A percentile compares a stretch with the other conserved stretches of the same genome.
Conservation (phyloP, 2,329 filamentous ascomycete species). For the Ceratocystis ficicola region DNA sequence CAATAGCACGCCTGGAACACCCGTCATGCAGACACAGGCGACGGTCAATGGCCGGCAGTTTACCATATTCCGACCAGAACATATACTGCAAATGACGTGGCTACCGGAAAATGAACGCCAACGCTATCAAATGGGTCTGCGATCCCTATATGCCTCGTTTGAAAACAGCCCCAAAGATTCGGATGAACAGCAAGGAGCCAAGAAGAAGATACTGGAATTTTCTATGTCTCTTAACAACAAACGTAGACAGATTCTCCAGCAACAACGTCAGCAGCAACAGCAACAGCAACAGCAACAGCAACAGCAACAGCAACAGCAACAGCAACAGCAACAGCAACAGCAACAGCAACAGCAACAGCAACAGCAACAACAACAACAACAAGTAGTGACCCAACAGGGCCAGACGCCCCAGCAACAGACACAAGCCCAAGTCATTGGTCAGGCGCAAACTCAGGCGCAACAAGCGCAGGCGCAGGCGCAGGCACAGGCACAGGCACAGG, state of each 20-base stretch:
- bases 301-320: constrained; percentile 32
- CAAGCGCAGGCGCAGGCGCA: constrained; percentile 27
- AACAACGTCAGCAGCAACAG: constrained; percentile 31
- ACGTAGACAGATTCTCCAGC: constrained; percentile 23
- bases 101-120: constrained; percentile 43
- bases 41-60: constrained; percentile 25
- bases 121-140: constrained; percentile 48
- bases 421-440: constrained; percentile 23
- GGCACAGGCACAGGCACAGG: constrained; percentile 25
- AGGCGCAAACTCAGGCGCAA: constrained; percentile 26
- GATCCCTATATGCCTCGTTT: constrained; percentile 42
- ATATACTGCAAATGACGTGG: constrained; percentile 39
- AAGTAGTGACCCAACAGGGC: constrained; percentile 25
- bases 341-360: constrained; percentile 28
- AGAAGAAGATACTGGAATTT: constrained; percentile 49
- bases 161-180: constrained; percentile 39
- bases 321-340: constrained; percentile 33
- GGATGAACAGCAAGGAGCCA: constrained; percentile 38
- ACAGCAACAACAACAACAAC: constrained; percentile 27
- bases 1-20: constrained; percentile 13
- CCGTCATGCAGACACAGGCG: constrained; percentile 25
- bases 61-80: constrained; percentile 40
- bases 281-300: constrained; percentile 30
- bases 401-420: constrained; percentile 25
- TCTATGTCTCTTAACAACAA: constrained; percentile 45